These are phyloP conservation scores for Thermochaetoides thermophila DNA, from an alignment of 495 filamentous ascomycete genomes.

Conservation along the genomic window DNA sequence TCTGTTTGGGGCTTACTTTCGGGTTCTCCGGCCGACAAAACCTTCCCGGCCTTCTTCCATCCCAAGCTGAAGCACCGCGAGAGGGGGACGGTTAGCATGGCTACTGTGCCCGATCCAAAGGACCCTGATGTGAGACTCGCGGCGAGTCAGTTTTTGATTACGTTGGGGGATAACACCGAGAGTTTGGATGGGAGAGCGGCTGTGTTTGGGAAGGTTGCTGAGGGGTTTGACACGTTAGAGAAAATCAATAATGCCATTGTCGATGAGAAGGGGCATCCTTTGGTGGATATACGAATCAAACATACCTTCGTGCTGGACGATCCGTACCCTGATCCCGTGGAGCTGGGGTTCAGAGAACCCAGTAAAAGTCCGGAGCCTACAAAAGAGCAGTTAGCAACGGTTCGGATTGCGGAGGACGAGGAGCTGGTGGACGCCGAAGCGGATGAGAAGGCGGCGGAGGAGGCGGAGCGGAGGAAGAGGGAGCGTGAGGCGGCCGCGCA, in stretches of 20 bases:
- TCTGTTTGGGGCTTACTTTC: constrained; percentile 80
- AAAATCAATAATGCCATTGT: constrained; percentile 84
- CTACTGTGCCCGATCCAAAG: constrained; percentile 57
- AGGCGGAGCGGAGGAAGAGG: constrained; percentile 62
- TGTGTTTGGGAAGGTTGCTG: constrained; percentile 88
- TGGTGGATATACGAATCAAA: constrained; percentile 83
- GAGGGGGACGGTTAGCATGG: constrained; percentile 87
- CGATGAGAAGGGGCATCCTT: constrained; percentile 66
- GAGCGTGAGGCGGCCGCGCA: constrained; percentile 90
- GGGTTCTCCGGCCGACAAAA: constrained; percentile 49
- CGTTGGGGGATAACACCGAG: constrained; percentile 72
- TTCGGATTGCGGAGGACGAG: constrained; percentile 83
- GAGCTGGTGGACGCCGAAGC: constrained; percentile 44
- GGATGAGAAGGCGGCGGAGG: constrained; percentile 63
- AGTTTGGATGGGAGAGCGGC: constrained; percentile 80
- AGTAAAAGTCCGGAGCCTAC: constrained; percentile 68
- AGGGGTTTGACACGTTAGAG: constrained; percentile 83
- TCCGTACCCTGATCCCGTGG: constrained; percentile 65
- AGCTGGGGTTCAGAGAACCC: constrained; percentile 59
- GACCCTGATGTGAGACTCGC: constrained; percentile 72
- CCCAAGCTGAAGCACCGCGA: constrained; percentile 75
- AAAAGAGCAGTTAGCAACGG: constrained; percentile 75
- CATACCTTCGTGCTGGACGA: constrained; percentile 85
- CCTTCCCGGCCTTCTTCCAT: constrained; percentile 71
- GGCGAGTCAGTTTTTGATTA: constrained; percentile 82